Evolutionary conservation across 2,329 filamentous ascomycete species (phyloP).

Genomic region (Alternaria novae-zelandiae): DNA sequence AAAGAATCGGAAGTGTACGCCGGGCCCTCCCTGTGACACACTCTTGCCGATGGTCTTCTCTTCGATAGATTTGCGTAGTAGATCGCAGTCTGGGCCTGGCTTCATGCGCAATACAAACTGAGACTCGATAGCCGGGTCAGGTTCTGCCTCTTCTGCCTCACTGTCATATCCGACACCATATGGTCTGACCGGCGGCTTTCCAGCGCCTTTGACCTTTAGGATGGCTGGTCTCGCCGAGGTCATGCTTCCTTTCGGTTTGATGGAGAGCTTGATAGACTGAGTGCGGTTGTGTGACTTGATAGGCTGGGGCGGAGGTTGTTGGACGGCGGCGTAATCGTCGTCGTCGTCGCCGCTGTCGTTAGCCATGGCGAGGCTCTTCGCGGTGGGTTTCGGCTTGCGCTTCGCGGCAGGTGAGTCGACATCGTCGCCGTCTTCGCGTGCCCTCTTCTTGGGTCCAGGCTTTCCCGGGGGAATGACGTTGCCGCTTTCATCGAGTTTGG

Average conservation of each 20-base stretch:
- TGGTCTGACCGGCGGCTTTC: constrained; percentile 55
- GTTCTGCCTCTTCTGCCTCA: constrained; percentile 88
- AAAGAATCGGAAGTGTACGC: constrained; percentile 82
- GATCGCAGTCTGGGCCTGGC: constrained; percentile 84
- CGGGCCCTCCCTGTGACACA: constrained; percentile 69
- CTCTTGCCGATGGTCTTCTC: constrained; percentile 77
- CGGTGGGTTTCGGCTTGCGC: constrained; percentile 44
- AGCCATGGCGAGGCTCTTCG: constrained; percentile 37
- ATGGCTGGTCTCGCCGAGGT: constrained; percentile 27
- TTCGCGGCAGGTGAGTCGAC: constrained; percentile 36
- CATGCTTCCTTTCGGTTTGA: constrained; percentile 39
- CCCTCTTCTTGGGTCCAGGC: constrained; percentile 41
- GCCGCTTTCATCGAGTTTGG: constrained; percentile 41
- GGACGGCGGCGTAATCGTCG: constrained; percentile 22
- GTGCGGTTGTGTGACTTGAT: constrained; percentile 21
- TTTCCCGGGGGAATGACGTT: constrained; percentile 34
- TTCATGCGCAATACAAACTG: constrained; percentile 89
- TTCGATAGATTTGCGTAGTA: constrained; percentile 75
- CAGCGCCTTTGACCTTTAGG: constrained; percentile 44
- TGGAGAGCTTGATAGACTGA: constrained; percentile 39
- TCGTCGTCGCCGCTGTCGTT: constrained; percentile 39
- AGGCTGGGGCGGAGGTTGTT: constrained; percentile 13
- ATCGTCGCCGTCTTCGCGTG: constrained; percentile 46
- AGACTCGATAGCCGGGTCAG: constrained; percentile 86
- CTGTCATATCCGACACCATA: constrained; percentile 94